Conservation (phyloP, 345 rosid species). For the Gossypium turneri region DNA sequence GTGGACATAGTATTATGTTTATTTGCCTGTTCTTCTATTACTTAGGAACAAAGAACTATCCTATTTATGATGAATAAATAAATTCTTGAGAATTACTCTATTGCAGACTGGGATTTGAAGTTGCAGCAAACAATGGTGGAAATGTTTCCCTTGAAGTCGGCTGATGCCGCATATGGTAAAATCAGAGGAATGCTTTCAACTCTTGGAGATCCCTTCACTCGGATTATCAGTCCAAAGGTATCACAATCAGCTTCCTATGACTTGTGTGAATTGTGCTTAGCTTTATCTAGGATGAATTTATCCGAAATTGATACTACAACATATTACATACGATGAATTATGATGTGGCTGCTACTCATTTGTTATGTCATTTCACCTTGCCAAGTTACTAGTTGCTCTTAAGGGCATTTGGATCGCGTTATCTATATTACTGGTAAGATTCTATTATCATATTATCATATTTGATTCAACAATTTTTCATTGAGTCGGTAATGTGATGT, state of each 20-base stretch:
- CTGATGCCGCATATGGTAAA: conserved; percentile 76
- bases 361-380: neutral
- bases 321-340: neutral
- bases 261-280: neutral
- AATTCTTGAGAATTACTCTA: neutral
- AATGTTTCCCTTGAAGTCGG: conserved; percentile 75
- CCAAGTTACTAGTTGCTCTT: neutral
- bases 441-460: too few relatives aligned
- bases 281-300: neutral
- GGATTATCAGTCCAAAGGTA: conserved; percentile 90
- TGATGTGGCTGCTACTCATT: neutral
- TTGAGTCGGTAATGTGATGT: too few relatives aligned
- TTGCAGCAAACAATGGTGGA: conserved; percentile 91
- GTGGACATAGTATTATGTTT: neutral
- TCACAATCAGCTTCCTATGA: neutral
- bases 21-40: neutral
- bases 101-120: conserved; percentile 84
- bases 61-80: neutral
- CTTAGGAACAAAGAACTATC: neutral
- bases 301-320: neutral
- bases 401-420: neutral
- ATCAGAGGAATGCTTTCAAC: conserved; percentile 81
- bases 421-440: too few relatives aligned
- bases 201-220: conserved; percentile 89
- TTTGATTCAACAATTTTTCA: too few relatives aligned